Evolutionary conservation across 169 alveolate genomes (phyloP), one percentile per base, ranked within the genome.

Genomic region (Cryptosporidium meleagridis): DNA sequence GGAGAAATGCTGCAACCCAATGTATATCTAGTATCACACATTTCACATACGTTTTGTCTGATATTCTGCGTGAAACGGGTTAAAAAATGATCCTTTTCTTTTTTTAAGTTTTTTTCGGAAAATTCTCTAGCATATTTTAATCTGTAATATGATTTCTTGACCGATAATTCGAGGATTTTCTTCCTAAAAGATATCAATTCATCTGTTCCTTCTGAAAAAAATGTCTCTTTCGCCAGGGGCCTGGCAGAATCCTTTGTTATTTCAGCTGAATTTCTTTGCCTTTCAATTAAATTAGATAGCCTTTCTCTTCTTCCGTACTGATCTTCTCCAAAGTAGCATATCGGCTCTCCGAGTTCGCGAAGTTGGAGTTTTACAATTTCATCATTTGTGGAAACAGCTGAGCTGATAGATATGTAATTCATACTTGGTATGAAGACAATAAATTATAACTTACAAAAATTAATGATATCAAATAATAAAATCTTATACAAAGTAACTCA

Each of bases 321-420:
- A 16, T 41, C 89, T 12, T 80, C 89, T 26, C 89, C 89, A 37
- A 80, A 80, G 21, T 80, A 80, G 62, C 89, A 80, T 41, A 80
- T 59, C 7, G 89, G 89, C 29, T 80, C 69, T 41, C 89, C 89
- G 14, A 80, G 65, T 65, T 59, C 75, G 39, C 89, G 89, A 62
- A 80, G 89, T 16, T 59, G 55, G 2, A 41, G 55, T 33, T 80
- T 80, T n/a, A 80, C 89, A 39, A 26, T 23, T 23, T 37, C 68
- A 33, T 80, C 89, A 62, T 80, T 80, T 16, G 89, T 80, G 6
- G 89, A 51, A 80, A 80, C 89, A 1, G 75, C 35, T 7, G 39
- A 14, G 65, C 33, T 80, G 6, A 65, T 12, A 23, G 6, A 23
- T 35, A 26, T 5, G 39, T 61, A 48, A 41, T 62, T 62, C 80